These are phyloP conservation scores for Aspergillus udagawae DNA, from an alignment of 2,329 filamentous ascomycete species.

Conservation along the genomic window DNA sequence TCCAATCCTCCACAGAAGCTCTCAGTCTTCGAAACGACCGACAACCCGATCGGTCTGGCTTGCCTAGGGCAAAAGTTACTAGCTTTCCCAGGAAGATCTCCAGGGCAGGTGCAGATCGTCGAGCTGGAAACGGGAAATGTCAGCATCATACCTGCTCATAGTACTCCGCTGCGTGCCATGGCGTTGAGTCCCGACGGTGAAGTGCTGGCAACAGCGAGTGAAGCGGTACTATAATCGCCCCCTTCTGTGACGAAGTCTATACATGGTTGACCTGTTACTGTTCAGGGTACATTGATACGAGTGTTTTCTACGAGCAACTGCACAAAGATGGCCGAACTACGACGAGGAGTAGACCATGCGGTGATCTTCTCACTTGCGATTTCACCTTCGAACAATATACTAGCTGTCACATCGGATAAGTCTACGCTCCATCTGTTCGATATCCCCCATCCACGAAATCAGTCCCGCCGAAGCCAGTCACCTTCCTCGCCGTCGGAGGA, in stretches of 20 bases:
- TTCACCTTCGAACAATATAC: constrained; percentile 71
- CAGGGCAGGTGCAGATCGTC: constrained; percentile 85
- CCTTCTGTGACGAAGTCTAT: not conserved
- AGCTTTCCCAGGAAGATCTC: constrained; percentile 80
- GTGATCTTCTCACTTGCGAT: constrained; percentile 84
- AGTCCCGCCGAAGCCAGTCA: constrained; percentile 32
- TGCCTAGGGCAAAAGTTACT: constrained; percentile 69
- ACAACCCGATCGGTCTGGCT: constrained; percentile 78
- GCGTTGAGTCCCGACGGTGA: constrained; percentile 75
- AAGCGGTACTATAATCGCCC: constrained; percentile 52
- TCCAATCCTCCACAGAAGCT: constrained; percentile 66
- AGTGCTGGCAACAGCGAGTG: constrained; percentile 82
- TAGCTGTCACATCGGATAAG: constrained; percentile 95
- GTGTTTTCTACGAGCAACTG: constrained; percentile 78
- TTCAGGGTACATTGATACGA: constrained; percentile 76
- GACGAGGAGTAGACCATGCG: constrained; percentile 83
- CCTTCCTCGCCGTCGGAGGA: constrained; percentile 36
- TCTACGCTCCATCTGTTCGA: constrained; percentile 94
- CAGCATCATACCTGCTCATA: constrained; percentile 90
- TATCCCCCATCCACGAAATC: constrained; percentile 52
- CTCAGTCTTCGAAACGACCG: constrained; percentile 76
- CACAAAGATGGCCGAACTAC: constrained; percentile 75
- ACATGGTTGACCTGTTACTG: constrained; percentile 12
- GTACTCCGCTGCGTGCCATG: constrained; percentile 71
- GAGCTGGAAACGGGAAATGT: constrained; percentile 74